Evolutionary conservation across 2,329 filamentous ascomycete genomes (phyloP).

Genomic region (Nemania sp.): DNA sequence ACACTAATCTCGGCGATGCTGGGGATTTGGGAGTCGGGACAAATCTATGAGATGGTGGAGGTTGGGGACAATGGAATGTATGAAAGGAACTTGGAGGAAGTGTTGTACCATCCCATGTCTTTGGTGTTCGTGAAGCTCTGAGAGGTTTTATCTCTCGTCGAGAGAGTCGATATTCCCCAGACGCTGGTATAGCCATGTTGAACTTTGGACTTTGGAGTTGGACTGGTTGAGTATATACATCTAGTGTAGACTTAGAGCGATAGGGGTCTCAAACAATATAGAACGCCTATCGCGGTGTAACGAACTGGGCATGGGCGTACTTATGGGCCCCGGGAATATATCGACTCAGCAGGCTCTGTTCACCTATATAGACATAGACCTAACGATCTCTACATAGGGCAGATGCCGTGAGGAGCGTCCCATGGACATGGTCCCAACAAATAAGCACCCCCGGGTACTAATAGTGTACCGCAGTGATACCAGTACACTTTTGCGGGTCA

Average conservation of each 20-base stretch:
- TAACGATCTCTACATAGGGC: constrained; percentile 45
- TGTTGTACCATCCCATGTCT: constrained; percentile 12
- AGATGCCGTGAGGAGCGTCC: constrained; percentile 44
- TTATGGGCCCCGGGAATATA: constrained; percentile 42
- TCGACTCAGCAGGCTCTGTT: too few species aligned
- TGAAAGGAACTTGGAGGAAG: constrained; percentile 36
- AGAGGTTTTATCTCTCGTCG: background rate
- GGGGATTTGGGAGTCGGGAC: constrained; percentile 34
- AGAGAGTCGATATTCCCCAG: background rate
- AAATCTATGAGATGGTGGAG: constrained; percentile 41
- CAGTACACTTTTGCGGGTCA: constrained; percentile 36
- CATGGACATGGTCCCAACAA: constrained; percentile 35
- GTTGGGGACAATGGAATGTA: constrained; percentile 35
- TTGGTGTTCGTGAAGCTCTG: background rate
- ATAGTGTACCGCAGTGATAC: constrained; percentile 37
- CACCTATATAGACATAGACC: constrained; percentile 43
- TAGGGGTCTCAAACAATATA: constrained; percentile 21
- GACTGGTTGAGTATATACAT: background rate
- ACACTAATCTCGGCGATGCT: constrained; percentile 36
- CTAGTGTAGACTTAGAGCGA: constrained; percentile 13
- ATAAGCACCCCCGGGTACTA: constrained; percentile 45
- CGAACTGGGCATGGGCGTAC: constrained; percentile 33
- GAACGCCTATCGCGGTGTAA: constrained; percentile 1
- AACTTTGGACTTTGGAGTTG: background rate
- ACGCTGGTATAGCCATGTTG: constrained; percentile 11